These are phyloP conservation scores for Mangifera indica DNA, from an alignment of 345 rosid species.

Conservation along the genomic window DNA sequence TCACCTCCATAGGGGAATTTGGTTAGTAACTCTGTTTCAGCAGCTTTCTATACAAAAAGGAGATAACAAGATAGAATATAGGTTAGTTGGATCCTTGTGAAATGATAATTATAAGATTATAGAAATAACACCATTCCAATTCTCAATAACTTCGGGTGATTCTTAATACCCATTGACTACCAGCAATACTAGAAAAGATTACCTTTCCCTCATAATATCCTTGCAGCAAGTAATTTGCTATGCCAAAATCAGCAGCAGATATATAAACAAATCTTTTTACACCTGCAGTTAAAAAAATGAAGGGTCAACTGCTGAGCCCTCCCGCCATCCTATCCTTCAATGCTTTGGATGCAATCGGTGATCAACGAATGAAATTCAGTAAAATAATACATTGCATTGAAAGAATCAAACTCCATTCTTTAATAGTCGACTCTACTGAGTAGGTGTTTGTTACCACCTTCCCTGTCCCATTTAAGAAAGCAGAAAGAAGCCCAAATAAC, in stretches of 20 bases:
- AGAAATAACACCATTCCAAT: background rate
- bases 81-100: background rate
- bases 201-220: constrained; percentile 99
- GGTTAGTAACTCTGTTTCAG: constrained; percentile 87
- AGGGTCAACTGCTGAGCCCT: background rate
- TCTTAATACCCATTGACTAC: background rate
- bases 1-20: constrained; percentile 92
- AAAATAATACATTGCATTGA: background rate
- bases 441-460: background rate
- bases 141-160: background rate
- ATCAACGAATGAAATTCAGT: background rate
- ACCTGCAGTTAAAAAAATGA: constrained; percentile 40
- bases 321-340: too few species aligned
- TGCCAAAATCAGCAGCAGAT: constrained; percentile 91
- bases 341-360: too few species aligned
- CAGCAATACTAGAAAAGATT: background rate
- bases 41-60: constrained; percentile 62
- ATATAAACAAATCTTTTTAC: constrained; percentile 84
- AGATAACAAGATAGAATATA: background rate
- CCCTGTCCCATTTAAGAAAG: background rate
- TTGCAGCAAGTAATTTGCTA: constrained; percentile 66
- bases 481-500: background rate
- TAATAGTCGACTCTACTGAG: background rate
- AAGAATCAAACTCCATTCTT: background rate
- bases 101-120: constrained; percentile 1